phyloP scores from a whole-genome alignment of 306 rosid species.

The Vigna reflexopilosa region DNA sequence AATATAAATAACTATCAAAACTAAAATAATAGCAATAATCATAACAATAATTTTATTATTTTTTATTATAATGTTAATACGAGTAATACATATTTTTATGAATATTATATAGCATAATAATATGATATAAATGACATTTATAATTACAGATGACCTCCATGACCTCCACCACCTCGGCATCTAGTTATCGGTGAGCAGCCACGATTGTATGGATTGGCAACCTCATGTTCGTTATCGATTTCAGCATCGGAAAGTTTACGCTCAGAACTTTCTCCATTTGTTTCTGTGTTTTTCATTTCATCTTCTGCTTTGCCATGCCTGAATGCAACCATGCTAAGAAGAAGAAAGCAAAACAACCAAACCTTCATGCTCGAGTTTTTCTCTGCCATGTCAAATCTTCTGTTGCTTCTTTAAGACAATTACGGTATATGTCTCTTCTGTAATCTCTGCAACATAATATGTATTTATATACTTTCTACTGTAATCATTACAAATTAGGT shows the following conservation, averaged over 20 bases:
- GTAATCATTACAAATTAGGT: neutral
- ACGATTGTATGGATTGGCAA: neutral
- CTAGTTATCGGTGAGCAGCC: neutral
- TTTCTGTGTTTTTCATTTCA: neutral
- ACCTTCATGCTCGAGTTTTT: neutral
- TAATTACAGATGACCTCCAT: accelerated
- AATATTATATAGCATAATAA: too few relatives aligned
- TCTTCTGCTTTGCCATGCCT: neutral
- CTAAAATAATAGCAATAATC: too few relatives aligned
- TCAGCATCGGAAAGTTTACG: neutral
- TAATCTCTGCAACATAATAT: neutral
- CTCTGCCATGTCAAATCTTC: neutral
- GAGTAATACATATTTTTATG: too few relatives aligned
- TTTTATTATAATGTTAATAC: too few relatives aligned
- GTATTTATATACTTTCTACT: neutral
- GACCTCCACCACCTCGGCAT: neutral
- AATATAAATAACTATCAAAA: too few relatives aligned
- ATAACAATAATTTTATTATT: too few relatives aligned
- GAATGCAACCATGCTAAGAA: neutral
- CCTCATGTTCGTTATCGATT: too few relatives aligned
- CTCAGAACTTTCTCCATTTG: neutral
- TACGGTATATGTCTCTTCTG: too few relatives aligned
- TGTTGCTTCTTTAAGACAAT: neutral
- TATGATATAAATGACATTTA: too few relatives aligned
- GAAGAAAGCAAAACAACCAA: constrained; percentile 4